Base-by-base conservation (phyloP, 2,329 filamentous ascomycete genomes). In the Penicillium sp. region DNA sequence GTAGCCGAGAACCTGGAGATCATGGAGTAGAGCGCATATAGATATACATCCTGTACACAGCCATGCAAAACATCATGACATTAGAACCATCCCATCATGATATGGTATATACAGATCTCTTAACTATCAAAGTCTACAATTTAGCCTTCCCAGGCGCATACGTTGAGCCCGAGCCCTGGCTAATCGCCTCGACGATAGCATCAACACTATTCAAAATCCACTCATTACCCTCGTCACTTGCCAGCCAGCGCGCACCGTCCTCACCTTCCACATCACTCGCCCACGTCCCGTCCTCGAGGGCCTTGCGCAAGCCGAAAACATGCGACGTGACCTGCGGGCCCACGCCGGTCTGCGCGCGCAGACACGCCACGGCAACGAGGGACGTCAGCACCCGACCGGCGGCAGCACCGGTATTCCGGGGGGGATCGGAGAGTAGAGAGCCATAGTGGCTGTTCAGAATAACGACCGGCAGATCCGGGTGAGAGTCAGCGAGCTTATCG, bases 321-420 rank as follows among this genome's bases (percentile, higher is more conserved):
- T 95, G 89, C 57, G 84, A 89, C 15, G 87, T 72, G 10, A 95
- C 87, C 75, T 93, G 89, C 1, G 88, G 89, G 0, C 83, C 89
- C 0, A 93, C 89, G 0, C 89, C 89, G 8, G 86, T 87, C 75
- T 93, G 89, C 39, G 88, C 80, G 3, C 89, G 73, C 66, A 95
- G 67, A 61, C 87, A 90, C 4, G 87, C 78, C 27, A 95, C 78
- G 0, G 86, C 89, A 4, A 90, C 77, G 10, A 93, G 69, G 46
- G 81, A 86, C 0, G 88, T 93, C 54, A 89, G 71, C 0, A 88
- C 79, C 0, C 89, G 72, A 0, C 89, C 89, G 0, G 88, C 80
- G 15, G 76, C 79, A 0, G 71, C 55, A 12, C 52, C 65, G 0
- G 76, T 77, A 4, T 69, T 63, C 6, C 72, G 68, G 3, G 60